Evolutionary conservation across 768 basidiomycete species (phyloP), one percentile per base, ranked within the genome.

Genomic region (Lactifluus hygrophoroides): DNA sequence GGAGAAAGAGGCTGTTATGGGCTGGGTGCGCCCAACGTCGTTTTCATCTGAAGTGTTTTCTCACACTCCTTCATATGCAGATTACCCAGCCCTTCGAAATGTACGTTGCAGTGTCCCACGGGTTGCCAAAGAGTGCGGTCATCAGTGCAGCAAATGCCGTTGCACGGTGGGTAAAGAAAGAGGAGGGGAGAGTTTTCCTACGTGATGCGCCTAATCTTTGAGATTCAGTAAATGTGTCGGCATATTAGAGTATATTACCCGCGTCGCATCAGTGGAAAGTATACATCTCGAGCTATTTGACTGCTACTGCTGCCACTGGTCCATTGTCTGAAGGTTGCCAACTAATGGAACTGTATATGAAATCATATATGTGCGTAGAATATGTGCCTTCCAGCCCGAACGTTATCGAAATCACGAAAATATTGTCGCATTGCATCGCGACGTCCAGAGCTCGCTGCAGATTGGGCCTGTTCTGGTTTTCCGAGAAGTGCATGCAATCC

Each of bases 11-110:
- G 85, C 85, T 54, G 84, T 95, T 27, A 82, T 98, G 76, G 95
- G 92, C 45, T 97, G 96, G 95, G 94, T 97, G 69, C 56, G 88
- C 69, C 17, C 2, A 14, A 21, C 27, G 30, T n/a, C 51, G 49
- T 38, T 49, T 42, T 53, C 27, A 27, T 28, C 35, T 50, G 46
- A 47, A 32, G 13, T 11, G 35, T 54, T 14, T 1, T 21, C 28
- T 43, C 43, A 40, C 27, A 17, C 38, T 47, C 13, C 10, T 40
- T 42, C 25, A 40, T 28, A 35, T 34, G 7, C 37, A 98, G 94
- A 87, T 94, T 58, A 96, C 94, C 0, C 88, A 93, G 66, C 85
- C 86, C 0, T 97, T 96, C 67, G 96, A 98, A 70, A 73, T 98
- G 16, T 98, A 96, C 68, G 72, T 95, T 50, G 77, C 88, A 0